Base-by-base conservation (phyloP, 202 grass and related monocot genomes). In the Panicum virgatum region DNA sequence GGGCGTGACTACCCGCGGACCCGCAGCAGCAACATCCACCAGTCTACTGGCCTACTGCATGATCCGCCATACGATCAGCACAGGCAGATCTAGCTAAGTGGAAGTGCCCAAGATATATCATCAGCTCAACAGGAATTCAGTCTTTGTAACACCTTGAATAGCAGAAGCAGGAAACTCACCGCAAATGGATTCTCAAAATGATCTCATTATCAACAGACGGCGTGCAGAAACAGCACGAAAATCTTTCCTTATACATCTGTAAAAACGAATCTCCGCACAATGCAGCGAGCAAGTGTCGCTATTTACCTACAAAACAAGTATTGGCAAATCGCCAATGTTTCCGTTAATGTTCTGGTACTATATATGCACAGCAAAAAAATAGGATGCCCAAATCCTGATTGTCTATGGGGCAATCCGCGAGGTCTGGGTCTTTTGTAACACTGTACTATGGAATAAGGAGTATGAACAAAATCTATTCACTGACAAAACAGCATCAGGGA, bases 391-490 rank as follows among this genome's bases (percentile, higher is more conserved):
- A 64, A 23, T 36, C 53, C 11, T 75, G 30, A 70, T 34, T 20
- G 9, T 62, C 45, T 70, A 62, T 74, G 38, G 16, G 54, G 43
- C 15, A 14, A 84, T 37, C 12, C 34, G 14, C 32, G 75, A 79
- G 56, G 63, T 30, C 12, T 82, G 80, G 12, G 25, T 29, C 58
- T n/a, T n/a, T n/a, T 61, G 58, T 63, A 56, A 19, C 25, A 62
- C 62, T 82, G 62, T 79, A 79, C 38, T 34, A 34, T 34, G 32
- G 32, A 34, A 52, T 83, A 90, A 56, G 64, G 66, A 56, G 62
- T 72, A 85, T 62, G 79, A 79, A 82, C 52, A 79, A 80, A 63
- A 75, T 83, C 48, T 85, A 86, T 57, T 20, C 43, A 82, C 74
- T 13, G 43, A 52, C 69, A 32, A 65, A 80, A 76, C 30, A 83